Base-by-base conservation (phyloP, 2,329 filamentous ascomycete genomes). In the Penicillium sp. region DNA sequence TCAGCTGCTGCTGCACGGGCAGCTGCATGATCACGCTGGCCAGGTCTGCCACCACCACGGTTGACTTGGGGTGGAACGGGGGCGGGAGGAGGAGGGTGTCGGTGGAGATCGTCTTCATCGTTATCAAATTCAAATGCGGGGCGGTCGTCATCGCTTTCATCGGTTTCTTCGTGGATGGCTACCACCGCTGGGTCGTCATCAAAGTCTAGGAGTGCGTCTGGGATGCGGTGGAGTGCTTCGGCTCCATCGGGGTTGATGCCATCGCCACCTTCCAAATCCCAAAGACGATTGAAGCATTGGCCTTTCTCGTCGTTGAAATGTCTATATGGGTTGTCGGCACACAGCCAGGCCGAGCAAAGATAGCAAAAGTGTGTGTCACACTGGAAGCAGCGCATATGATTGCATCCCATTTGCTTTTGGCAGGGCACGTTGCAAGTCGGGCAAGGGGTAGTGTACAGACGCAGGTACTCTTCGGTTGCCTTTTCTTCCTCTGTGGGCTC, bases 311-410 rank as follows among this genome's bases (percentile, higher is more conserved):
- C 82, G 70, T 96, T 96, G 78, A 93, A 99, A 73, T 99, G 94
- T 54, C 82, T 78, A 70, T 97, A 97, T 1, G 93, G 93, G 66
- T 96, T 94, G 19, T 78, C 81, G 0, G 89, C 85, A 56, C 88
- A 84, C 42, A 99, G 82, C 89, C 91, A 97, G n/a, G 87, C 83
- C 0, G 89, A 89, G 71, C 94, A 97, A 1, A 97, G 83, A 67
- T 97, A 97, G 78, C 94, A 99, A 73, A 97, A 97, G 74, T 97
- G 93, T 2, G 91, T 89, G 51, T 88, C 82, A 79, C 94, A 99
- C 62, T 90, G 87, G 73, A 89, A 91, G 76, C 93, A 97, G 50
- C 88, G 90, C 92, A 97, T 97, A 75, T 97, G 93, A 75, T 97
- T 97, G 81, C 94, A 99, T 40, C 94, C 94, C 70, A 90, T 87